Conservation (phyloP, 1,284 basidiomycete genomes). For the Stereum hirsutum region DNA sequence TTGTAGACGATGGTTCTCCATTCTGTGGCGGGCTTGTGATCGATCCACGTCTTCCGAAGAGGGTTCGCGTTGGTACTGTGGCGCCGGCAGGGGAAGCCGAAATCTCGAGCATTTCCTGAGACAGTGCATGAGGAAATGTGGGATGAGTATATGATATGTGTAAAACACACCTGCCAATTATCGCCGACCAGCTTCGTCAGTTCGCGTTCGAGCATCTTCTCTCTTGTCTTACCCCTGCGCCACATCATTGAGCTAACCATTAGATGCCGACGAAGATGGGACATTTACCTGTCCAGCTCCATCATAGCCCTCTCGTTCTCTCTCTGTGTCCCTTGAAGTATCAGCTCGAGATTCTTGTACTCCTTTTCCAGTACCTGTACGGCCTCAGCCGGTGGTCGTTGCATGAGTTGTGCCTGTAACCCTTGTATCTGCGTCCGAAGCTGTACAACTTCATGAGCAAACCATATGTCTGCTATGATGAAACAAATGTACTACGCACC, state of each 20-base stretch:
- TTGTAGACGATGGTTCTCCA: slow-evolving; percentile 6
- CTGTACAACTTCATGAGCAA: slow-evolving; percentile 21
- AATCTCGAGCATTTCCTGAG: slow-evolving; percentile 42
- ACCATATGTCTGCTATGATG: neutral
- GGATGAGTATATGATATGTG: neutral
- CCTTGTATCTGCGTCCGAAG: slow-evolving; percentile 48
- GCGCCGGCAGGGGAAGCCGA: slow-evolving; percentile 22
- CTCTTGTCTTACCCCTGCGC: slow-evolving; percentile 43
- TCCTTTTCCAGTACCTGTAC: slow-evolving; percentile 59
- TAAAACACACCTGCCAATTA: slow-evolving; percentile 57
- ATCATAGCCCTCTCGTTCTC: slow-evolving; percentile 75
- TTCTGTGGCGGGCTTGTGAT: slow-evolving; percentile 1
- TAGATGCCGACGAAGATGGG: neutral
- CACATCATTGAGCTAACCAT: neutral
- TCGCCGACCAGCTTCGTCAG: slow-evolving; percentile 58
- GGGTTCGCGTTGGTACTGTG: slow-evolving; percentile 12
- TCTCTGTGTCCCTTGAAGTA: slow-evolving; percentile 65
- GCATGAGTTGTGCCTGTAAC: slow-evolving; percentile 52
- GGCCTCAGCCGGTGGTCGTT: slow-evolving; percentile 54
- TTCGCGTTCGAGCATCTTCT: slow-evolving; percentile 65
- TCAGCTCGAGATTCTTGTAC: slow-evolving; percentile 59
- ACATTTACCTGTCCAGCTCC: slow-evolving; percentile 53
- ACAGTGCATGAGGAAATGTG: no score
- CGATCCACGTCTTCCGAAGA: slow-evolving; percentile 3
- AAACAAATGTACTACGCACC: slow-evolving; percentile 23